Evolutionary conservation across 2,329 filamentous ascomycete genomes (phyloP), one percentile per base, ranked within the genome.

Genomic region (Sclerotinia subarctica): DNA sequence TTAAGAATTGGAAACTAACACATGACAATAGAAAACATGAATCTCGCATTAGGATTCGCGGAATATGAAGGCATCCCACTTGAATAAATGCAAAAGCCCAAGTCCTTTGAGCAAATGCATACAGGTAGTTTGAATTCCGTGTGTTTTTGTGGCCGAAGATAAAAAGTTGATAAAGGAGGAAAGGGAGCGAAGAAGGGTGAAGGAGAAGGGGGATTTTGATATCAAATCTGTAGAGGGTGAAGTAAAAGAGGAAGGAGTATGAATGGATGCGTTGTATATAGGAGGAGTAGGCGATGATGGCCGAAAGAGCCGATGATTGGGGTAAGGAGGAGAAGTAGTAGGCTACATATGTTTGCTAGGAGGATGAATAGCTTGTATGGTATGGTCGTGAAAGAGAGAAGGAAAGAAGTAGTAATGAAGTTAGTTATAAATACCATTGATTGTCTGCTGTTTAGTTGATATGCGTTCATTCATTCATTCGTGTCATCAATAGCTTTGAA

Each of bases 51-150:
- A 15, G 93, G 93, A 57, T 96, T 94, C 77, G 88, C 87, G 57
- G 93, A 96, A 81, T 96, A 93, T 76, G 91, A 96, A 77, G 93
- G 93, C 52, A 96, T 96, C 73, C 92, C 92, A 62, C 74, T 78
- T 51, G 76, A 78, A 67, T 78, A 76, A 69, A 71, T 44, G 46
- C 46, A 63, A n/a, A 26, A 51, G 15, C 46, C 46, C 32, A 51
- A 49, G 44, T 35, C 29, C 29, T 42, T 63, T 63, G 59, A 51
- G 46, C 3, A 51, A 63, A 63, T 63, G 59, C 59, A 63, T 63
- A 63, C 59, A 63, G 59, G 59, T 63, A 63, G 59, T 63, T 63
- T 63, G 59, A 63, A 63, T 63, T 63, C 59, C 59, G 59, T 63
- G 59, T 63, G 46, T 47, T 46, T 38, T 63, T 38, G 46, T 32